Conservation (phyloP, 2,329 filamentous ascomycete species). For the Sporothrix brunneoviolacea region DNA sequence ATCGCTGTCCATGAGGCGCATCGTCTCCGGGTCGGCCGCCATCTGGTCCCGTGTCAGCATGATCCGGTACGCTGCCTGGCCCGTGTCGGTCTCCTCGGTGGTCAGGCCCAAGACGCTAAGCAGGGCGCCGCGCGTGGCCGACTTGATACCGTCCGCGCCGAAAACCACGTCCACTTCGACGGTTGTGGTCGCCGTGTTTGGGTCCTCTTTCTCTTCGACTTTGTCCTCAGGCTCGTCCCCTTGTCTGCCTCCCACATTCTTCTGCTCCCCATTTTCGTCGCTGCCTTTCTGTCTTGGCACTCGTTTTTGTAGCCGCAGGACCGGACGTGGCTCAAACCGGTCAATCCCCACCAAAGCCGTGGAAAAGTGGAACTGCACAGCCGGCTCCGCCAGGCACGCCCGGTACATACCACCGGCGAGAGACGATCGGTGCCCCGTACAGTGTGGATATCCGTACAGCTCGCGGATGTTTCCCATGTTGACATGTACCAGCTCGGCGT, state of each 20-base stretch:
- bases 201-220: neutral
- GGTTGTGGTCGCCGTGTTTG: slow-evolving; percentile 39
- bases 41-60: slow-evolving; percentile 65
- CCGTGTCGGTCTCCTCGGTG: slow-evolving; percentile 58
- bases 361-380: slow-evolving; percentile 64
- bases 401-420: slow-evolving; percentile 64
- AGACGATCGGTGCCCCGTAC: slow-evolving; percentile 70
- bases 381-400: slow-evolving; percentile 56
- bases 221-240: neutral
- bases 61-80: slow-evolving; percentile 73
- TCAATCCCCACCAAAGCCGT: slow-evolving; percentile 49
- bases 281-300: too few relatives aligned
- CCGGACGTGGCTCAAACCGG: slow-evolving; percentile 52
- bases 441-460: slow-evolving; percentile 69
- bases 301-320: slow-evolving; percentile 54
- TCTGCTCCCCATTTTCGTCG: too few relatives aligned
- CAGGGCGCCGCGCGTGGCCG: slow-evolving; percentile 43
- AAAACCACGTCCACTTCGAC: slow-evolving; percentile 49
- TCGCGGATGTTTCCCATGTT: slow-evolving; percentile 59
- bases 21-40: slow-evolving; percentile 57
- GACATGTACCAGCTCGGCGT: slow-evolving; percentile 65
- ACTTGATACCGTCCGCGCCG: slow-evolving; percentile 52
- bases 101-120: slow-evolving; percentile 44
- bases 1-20: slow-evolving; percentile 60
- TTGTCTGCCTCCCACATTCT: too few relatives aligned